Conservation (phyloP, 1,139 yeast genomes). For the Hemisphaericaspora xylanilytica region DNA sequence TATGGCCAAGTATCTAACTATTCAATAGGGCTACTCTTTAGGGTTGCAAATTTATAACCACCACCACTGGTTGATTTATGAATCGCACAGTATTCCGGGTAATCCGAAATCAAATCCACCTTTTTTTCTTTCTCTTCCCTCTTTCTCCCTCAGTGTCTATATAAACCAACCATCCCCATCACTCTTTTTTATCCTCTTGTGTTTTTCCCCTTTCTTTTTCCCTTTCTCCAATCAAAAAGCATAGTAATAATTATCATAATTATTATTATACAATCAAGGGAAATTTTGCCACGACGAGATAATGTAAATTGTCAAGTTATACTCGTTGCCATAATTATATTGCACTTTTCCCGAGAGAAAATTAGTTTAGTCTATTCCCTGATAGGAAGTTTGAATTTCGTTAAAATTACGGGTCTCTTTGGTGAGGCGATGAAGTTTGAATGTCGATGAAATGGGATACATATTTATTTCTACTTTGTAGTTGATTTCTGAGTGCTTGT, state of each 20-base stretch:
- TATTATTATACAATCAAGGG: slow-evolving; percentile 41
- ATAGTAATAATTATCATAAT: slow-evolving; percentile 18
- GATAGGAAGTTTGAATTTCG: slow-evolving; percentile 59
- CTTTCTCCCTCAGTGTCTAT: no score
- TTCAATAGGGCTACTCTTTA: no score
- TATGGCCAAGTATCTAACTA: no score
- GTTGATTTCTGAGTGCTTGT: background rate
- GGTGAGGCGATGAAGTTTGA: slow-evolving; percentile 54
- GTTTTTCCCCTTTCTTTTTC: slow-evolving; percentile 10
- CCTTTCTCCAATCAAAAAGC: slow-evolving; percentile 55
- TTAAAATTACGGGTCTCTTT: slow-evolving; percentile 47
- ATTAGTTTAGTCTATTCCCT: no score
- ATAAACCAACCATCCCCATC: no score
- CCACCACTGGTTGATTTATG: no score
- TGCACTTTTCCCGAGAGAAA: slow-evolving; percentile 47
- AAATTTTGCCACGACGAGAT: slow-evolving; percentile 71
- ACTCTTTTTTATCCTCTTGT: slow-evolving; percentile 1
- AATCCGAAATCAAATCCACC: no score
- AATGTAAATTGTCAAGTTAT: slow-evolving; percentile 60
- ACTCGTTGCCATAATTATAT: slow-evolving; percentile 58
- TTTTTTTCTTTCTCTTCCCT: no score
- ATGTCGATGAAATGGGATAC: slow-evolving; percentile 62
- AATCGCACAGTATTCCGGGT: no score
- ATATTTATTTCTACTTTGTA: no score
- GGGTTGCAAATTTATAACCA: no score